Evolutionary conservation across 164 flowering plant genomes (phyloP).

Genomic region (Annona cherimola): DNA sequence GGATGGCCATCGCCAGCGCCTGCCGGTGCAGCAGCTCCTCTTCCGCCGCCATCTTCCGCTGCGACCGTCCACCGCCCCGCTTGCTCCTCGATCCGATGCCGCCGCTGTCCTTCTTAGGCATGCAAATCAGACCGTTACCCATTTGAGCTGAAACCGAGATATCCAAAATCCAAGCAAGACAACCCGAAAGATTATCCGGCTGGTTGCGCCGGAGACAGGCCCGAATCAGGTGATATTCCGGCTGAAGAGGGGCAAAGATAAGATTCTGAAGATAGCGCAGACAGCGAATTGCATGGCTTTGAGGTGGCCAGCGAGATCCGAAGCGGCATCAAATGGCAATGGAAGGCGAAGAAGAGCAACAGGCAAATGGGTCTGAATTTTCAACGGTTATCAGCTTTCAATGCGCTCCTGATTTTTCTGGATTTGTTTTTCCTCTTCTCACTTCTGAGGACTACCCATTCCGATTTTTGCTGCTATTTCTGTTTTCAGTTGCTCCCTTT

Average conservation of each 20-base stretch:
- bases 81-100: slow-evolving; percentile 50
- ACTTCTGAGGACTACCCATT: background rate
- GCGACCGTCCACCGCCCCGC: slow-evolving; percentile 41
- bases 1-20: slow-evolving; percentile 71
- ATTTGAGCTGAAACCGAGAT: slow-evolving; percentile 17
- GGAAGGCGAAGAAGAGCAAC: background rate
- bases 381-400: slow-evolving; percentile 1
- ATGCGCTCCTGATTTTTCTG: slow-evolving; percentile 1
- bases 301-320: background rate
- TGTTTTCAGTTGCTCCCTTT: too few relatives aligned
- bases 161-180: background rate
- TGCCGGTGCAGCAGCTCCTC: slow-evolving; percentile 58
- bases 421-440: background rate
- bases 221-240: background rate
- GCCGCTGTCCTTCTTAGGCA: slow-evolving; percentile 47
- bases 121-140: slow-evolving; percentile 63
- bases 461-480: too few relatives aligned
- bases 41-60: slow-evolving; percentile 40
- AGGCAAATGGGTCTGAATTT: background rate
- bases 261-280: background rate
- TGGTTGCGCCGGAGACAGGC: background rate
- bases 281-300: background rate
- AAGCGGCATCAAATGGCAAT: background rate
- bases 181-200: background rate
- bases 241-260: background rate